Percentiles rank a stretch among this genome's conserved stretches.
Conservation (phyloP, 2,329 filamentous ascomycete species). For the Pseudogymnoascus sp. region DNA sequence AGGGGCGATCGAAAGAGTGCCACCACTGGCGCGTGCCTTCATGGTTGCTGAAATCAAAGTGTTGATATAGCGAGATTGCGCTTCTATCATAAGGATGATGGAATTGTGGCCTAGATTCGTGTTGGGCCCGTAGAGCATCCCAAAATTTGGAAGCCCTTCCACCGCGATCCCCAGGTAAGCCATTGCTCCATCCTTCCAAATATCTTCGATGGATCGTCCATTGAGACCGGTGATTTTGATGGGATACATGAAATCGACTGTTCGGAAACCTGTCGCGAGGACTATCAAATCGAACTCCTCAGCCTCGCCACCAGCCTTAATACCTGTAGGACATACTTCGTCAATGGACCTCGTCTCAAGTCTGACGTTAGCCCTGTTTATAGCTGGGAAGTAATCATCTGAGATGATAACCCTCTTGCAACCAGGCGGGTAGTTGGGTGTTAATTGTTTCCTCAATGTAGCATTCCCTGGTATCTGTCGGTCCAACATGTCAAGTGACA, state of each 20-base stretch:
- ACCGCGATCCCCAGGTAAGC: constrained; percentile 21
- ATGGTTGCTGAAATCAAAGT: constrained; percentile 5
- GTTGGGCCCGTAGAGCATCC: constrained; percentile 24
- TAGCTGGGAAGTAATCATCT: constrained; percentile 46
- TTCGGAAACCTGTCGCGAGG: constrained; percentile 49
- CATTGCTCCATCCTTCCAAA: constrained; percentile 44
- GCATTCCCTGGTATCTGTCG: constrained; percentile 36
- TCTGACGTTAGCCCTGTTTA: constrained; percentile 38
- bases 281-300: constrained; percentile 47
- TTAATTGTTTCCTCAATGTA: constrained; percentile 43
- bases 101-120: constrained; percentile 24
- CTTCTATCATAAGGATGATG: constrained; percentile 25
- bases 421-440: constrained; percentile 43
- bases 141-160: constrained; percentile 19
- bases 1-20: constrained; percentile 11
- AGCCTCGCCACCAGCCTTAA: constrained; percentile 34
- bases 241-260: constrained; percentile 39
- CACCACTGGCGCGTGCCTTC: not conserved
- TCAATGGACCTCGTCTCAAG: constrained; percentile 43
- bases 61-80: constrained; percentile 21
- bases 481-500: constrained; percentile 28
- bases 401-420: constrained; percentile 46
- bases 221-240: not conserved
- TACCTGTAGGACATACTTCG: constrained; percentile 36
- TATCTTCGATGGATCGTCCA: constrained; percentile 24